Evolutionary conservation across 495 filamentous ascomycete species (phyloP).

Genomic region (Hamigera avellanea): DNA sequence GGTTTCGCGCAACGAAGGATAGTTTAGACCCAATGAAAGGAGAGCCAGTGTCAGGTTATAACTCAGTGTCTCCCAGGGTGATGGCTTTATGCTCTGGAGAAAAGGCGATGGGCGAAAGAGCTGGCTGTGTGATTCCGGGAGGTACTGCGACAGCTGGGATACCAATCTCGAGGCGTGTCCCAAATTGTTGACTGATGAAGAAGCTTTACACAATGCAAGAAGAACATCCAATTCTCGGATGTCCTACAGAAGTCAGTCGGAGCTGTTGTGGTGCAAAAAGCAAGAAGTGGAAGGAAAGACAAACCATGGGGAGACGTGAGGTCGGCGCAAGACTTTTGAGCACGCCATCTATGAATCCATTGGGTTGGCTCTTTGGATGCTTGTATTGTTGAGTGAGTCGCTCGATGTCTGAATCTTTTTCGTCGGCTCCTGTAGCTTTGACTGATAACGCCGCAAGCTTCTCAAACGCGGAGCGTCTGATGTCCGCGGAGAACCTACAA

Average conservation of each 20-base stretch:
- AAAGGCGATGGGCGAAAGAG: conserved; percentile 67
- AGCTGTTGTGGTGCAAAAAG: too few species aligned
- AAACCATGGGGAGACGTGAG: conserved; percentile 42
- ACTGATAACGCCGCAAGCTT: conserved; percentile 55
- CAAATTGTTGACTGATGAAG: conserved; percentile 51
- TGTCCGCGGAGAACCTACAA: conserved; percentile 26
- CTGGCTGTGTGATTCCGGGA: conserved; percentile 72
- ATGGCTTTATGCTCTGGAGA: conserved; percentile 70
- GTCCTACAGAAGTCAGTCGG: conserved; percentile 31
- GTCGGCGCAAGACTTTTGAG: conserved; percentile 26
- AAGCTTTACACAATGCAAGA: conserved; percentile 78
- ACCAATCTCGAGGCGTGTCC: conserved; percentile 65
- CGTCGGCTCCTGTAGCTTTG: conserved; percentile 38
- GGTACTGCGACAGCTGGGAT: conserved; percentile 64
- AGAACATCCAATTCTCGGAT: conserved; percentile 81
- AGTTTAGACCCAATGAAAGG: conserved; percentile 62
- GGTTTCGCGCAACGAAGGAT: conserved; percentile 48
- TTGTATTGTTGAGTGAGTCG: conserved; percentile 48
- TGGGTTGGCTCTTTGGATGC: conserved; percentile 11
- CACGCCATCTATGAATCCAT: conserved; percentile 28
- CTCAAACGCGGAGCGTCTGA: conserved; percentile 54
- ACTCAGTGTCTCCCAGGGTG: conserved; percentile 82
- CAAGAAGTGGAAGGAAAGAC: conserved; percentile 2
- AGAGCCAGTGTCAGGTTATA: conserved; percentile 64
- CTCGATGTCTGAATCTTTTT: conserved; percentile 51